Evolutionary conservation across 139 green algal genomes (phyloP).

Genomic region (Haematococcus lacustris): DNA sequence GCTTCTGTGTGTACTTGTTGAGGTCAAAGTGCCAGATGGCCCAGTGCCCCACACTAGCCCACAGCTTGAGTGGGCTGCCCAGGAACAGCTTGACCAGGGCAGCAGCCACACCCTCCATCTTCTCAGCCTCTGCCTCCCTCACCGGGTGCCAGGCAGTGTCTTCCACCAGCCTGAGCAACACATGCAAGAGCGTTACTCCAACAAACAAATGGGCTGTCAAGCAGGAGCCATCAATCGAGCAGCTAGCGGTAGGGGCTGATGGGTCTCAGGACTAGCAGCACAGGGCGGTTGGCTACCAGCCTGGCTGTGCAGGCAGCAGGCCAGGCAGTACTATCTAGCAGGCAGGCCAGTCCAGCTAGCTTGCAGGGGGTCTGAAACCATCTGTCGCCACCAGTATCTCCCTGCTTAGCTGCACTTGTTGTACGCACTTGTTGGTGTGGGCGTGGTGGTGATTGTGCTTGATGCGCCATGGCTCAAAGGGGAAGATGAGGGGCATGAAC

Average conservation of each 20-base stretch:
- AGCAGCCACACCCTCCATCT: slow-evolving; percentile 15
- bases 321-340: neutral
- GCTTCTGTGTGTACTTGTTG: slow-evolving; percentile 73
- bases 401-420: no score
- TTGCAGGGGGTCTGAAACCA: no score
- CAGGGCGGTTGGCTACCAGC: neutral
- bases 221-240: neutral
- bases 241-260: neutral
- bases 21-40: slow-evolving; percentile 87
- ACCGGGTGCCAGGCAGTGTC: slow-evolving; percentile 93
- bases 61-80: slow-evolving; percentile 84
- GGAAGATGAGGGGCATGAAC: slow-evolving; percentile 92
- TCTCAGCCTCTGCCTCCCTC: slow-evolving; percentile 44
- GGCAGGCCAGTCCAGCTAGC: no score
- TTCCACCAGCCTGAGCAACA: slow-evolving; percentile 70
- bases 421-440: slow-evolving; percentile 91
- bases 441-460: slow-evolving; percentile 99
- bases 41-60: slow-evolving; percentile 84
- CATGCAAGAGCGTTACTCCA: neutral
- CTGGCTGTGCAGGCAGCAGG: neutral
- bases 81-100: slow-evolving; percentile 71
- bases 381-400: no score
- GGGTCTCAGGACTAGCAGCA: neutral
- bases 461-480: slow-evolving; percentile 96
- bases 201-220: neutral